Base-by-base conservation (phyloP, 305 asterid genomes). In the Fraxinus nigra region DNA sequence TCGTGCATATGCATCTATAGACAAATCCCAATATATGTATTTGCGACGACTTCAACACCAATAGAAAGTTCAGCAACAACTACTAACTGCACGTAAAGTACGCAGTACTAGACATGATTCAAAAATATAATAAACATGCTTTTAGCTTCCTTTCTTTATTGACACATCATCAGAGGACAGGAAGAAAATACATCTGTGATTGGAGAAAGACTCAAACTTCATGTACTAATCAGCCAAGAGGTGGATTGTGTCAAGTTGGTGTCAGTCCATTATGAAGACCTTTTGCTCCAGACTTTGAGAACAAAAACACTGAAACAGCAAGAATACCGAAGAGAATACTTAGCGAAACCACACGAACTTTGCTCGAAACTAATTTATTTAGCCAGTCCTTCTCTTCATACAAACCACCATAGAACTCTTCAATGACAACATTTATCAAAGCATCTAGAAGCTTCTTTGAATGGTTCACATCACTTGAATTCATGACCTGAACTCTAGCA, bases 371-470 rank as follows among this genome's bases (percentile, higher is more conserved):
- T 78, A 89, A 82, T 67, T 83, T 85, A 70, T 83, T 83, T 40
- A 80, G 82, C 85, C 87, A 78, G 22, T 81, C 91, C 81, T 81
- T 85, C 78, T 92, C 91, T 76, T 82, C 89, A 76, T 86, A 81
- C 77, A 82, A 75, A 51, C 86, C 92, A 63, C 85, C 92, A 76
- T 43, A 75, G 56, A 87, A 38, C 72, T 91, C 93, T 78, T 91
- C 86, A 63, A 91, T 84, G 81, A 84, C 26, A 75, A 80, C 37
- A 40, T 82, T 85, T 48, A 89, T 67, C 78, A 89, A 63, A 77
- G 87, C 89, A 77, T 90, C 94, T 85, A 94, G 80, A 78, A 94
- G 84, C 83, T 81, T 89, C 90, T 85, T 90, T 59, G 92, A 88
- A 35, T 78, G 82, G 72, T 88, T 89, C 74, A 89, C 30, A 48